phyloP scores from a whole-genome alignment of 2,329 filamentous ascomycete species.

The Penicillium freii region DNA sequence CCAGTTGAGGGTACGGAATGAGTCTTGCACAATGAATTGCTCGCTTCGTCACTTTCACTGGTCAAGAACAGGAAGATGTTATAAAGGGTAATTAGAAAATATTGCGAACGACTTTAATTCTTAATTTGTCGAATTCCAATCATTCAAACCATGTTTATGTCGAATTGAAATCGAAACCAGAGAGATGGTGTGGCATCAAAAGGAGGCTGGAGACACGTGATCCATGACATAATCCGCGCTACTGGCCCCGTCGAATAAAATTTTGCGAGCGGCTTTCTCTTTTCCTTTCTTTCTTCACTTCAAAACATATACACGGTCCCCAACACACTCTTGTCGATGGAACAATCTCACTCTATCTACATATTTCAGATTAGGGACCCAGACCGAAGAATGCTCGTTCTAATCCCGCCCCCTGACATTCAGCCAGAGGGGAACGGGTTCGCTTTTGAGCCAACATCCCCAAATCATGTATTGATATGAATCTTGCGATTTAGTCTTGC shows the following conservation, averaged over 20 bases:
- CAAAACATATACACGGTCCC: slow-evolving; percentile 40
- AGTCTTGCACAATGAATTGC: background rate
- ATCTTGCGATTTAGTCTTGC: background rate
- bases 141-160: background rate
- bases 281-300: slow-evolving; percentile 28
- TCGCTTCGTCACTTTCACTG: background rate
- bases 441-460: slow-evolving; percentile 47
- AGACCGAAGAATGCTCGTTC: slow-evolving; percentile 44
- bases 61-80: background rate
- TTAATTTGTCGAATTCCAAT: background rate
- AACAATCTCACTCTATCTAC: slow-evolving; percentile 36
- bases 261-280: slow-evolving; percentile 12
- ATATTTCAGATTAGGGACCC: slow-evolving; percentile 46
- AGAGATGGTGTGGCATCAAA: background rate
- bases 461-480: slow-evolving; percentile 1
- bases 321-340: slow-evolving; percentile 48
- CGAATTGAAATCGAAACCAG: background rate
- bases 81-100: background rate
- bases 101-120: background rate
- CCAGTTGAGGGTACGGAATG: background rate
- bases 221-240: slow-evolving; percentile 6
- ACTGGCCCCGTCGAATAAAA: slow-evolving; percentile 5
- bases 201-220: background rate
- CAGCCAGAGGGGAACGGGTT: slow-evolving; percentile 40
- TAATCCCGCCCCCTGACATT: slow-evolving; percentile 42